Evolutionary conservation across 768 basidiomycete species (phyloP), one percentile per base, ranked within the genome.

Genomic region (Leucogyrophana mollusca): DNA sequence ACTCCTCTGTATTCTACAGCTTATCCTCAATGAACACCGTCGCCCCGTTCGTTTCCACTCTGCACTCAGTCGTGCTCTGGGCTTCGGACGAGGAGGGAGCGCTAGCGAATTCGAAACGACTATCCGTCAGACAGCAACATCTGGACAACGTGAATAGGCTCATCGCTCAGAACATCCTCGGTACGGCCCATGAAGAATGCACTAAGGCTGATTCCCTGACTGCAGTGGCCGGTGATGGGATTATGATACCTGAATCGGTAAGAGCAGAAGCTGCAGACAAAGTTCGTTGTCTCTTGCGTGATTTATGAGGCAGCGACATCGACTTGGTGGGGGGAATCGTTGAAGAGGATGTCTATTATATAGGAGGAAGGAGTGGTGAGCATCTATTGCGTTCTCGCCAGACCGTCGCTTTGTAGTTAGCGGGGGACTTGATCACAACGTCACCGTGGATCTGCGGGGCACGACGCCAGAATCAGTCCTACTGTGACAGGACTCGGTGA

Each of bases 41-140:
- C n/a, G 39, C 39, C 9, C 42, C 52, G 46, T n/a, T 30, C 6
- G n/a, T n/a, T n/a, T n/a, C n/a, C n/a, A n/a, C n/a, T n/a, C 39
- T 52, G 33, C 23, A 43, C 46, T 65, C 58, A 36, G 82, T 82
- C 52, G 57, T 83, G 25, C 74, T 87, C 30, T 87, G 80, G 53
- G 83, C 83, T 2, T 85, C 85, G 2, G 85, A 89, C 58, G 80
- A 82, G 21, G 69, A 73, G 35, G 83, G 76, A 8, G 77, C 78
- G 1, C 69, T 76, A 23, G 71, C n/a, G n/a, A n/a, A n/a, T n/a
- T n/a, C 72, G 20, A 73, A 71, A 24, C 74, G 87, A 16, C 61
- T 82, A 23, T 66, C 71, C 4, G 82, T 85, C 7, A 71, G 85
- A 20, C 45, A 63, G 3, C 49, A 57, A 34, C 86, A 88, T 59